These are phyloP conservation scores for Choanephora cucurbitarum DNA, from an alignment of 371 early-diverging fungal species.

Conservation along the genomic window DNA sequence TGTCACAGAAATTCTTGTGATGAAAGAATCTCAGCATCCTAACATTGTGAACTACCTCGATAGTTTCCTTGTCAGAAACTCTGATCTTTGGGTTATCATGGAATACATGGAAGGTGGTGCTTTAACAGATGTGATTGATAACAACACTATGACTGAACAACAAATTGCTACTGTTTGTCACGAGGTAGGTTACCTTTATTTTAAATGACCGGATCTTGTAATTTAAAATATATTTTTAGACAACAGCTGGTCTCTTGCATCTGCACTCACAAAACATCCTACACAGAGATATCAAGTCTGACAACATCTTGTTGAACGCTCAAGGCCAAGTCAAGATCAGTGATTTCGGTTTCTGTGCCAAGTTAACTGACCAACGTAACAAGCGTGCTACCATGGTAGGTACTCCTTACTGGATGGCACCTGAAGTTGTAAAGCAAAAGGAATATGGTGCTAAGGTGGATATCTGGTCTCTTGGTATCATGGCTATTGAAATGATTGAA, in stretches of 20 bases:
- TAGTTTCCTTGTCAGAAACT: constrained; percentile 79
- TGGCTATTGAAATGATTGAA: constrained; percentile 98
- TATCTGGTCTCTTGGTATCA: constrained; percentile 93
- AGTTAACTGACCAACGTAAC: constrained; percentile 79
- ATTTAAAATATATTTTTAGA: constrained; percentile 35
- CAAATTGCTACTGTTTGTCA: constrained; percentile 91
- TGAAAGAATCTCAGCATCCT: constrained; percentile 93
- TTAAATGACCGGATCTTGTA: background rate
- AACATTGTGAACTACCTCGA: constrained; percentile 97
- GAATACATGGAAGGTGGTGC: constrained; percentile 99
- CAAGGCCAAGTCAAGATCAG: constrained; percentile 88
- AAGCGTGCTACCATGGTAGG: constrained; percentile 98
- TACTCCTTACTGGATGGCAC: constrained; percentile 95
- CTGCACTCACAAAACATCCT: constrained; percentile 91
- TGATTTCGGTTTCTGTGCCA: constrained; percentile 97
- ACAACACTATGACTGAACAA: constrained; percentile 84
- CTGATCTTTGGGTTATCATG: constrained; percentile 97
- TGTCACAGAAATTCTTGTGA: constrained; percentile 95
- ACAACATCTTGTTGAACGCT: constrained; percentile 86
- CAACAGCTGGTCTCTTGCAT: constrained; percentile 86
- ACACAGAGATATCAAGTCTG: constrained; percentile 97
- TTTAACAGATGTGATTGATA: constrained; percentile 94
- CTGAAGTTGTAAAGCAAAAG: constrained; percentile 89
- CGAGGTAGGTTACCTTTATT: constrained; percentile 58
- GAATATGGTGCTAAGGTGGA: constrained; percentile 91